Base-by-base conservation (phyloP, 371 early-diverging fungal genomes). In the Rhizopus arrhizus region DNA sequence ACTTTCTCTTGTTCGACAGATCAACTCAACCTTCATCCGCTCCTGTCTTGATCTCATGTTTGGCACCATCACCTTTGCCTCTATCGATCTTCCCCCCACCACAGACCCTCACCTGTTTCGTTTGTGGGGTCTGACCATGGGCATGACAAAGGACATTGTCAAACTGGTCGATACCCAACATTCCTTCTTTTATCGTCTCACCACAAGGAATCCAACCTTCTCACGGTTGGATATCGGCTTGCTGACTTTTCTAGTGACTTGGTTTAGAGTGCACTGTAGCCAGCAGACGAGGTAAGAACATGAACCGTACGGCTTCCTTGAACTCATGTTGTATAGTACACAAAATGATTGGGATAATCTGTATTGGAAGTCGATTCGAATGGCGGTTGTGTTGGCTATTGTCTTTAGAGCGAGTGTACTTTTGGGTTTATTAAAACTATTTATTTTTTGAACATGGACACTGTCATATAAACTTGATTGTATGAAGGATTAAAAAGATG, bases 121-220 rank as follows among this genome's bases (percentile, higher is more conserved):
- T 12, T 59, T 89, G 12, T 87, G 89, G 89, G 89, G 89, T 15
- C 58, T 89, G 49, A 89, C 89, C 0, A 54, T 89, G 55, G 81
- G 84, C 36, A 85, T 89, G 85, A 86, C 85, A 28, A 72, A 73
- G 0, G 88, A 89, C 56, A 58, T 89, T 28, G 59, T 87, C 45
- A 72, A 79, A 38, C 58, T 80, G 34, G 69, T 77, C 42, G 65
- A 66, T 29, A 68, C 31, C 33, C 51, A 58, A 31, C 33, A 8
- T 15, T 52, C 64, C 42, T 41, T 41, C 13, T 61, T 68, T 41
- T 6, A 61, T 12, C 42, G 42, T 42, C 13, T 61, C 36, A 46
- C 61, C 16, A 47, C 31, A 12, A 42, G 35, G 11, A 40, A 40
- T 10, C 69, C 69, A 8, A 4, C 29, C 3, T 68, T 49, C 42